Conservation (phyloP, 345 rosid species). For the Populus euphratica region DNA sequence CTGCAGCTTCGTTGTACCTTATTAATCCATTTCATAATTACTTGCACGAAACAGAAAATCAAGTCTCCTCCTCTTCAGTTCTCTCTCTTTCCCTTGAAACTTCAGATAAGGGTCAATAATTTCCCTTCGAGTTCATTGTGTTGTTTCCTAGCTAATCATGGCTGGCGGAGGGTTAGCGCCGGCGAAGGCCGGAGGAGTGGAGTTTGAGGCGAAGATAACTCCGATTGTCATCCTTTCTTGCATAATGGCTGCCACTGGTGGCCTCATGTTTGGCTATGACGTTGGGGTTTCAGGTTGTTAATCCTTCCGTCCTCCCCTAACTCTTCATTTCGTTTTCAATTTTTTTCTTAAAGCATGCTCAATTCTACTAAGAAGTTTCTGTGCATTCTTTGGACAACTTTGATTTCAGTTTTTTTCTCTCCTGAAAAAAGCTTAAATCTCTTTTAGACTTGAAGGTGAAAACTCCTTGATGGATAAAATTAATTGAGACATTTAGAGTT, state of each 20-base stretch:
- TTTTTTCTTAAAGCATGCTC: neutral
- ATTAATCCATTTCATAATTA: neutral
- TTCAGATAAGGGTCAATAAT: neutral
- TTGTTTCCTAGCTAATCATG: conserved; percentile 30
- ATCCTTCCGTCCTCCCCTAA: conserved; percentile 1
- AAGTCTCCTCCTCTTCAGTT: neutral
- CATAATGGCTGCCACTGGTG: conserved; percentile 96
- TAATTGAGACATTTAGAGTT: neutral
- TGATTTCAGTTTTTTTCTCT: too few species aligned
- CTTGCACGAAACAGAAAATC: neutral
- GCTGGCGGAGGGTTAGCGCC: conserved; percentile 68
- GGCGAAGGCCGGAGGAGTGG: conserved; percentile 44
- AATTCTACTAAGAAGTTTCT: neutral
- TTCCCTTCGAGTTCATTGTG: neutral
- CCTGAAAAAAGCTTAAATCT: neutral
- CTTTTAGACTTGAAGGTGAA: neutral
- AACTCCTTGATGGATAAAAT: neutral
- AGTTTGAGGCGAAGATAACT: conserved; percentile 93
- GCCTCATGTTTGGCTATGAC: conserved; percentile 97
- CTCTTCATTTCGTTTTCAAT: neutral
- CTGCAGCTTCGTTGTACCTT: neutral
- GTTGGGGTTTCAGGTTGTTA: conserved; percentile 76
- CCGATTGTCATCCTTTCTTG: conserved; percentile 82
- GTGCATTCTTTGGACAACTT: neutral
- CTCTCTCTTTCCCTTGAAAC: neutral